Base-by-base conservation (phyloP, 148 eudicot genomes). In the Tetragonia tetragonoides region DNA sequence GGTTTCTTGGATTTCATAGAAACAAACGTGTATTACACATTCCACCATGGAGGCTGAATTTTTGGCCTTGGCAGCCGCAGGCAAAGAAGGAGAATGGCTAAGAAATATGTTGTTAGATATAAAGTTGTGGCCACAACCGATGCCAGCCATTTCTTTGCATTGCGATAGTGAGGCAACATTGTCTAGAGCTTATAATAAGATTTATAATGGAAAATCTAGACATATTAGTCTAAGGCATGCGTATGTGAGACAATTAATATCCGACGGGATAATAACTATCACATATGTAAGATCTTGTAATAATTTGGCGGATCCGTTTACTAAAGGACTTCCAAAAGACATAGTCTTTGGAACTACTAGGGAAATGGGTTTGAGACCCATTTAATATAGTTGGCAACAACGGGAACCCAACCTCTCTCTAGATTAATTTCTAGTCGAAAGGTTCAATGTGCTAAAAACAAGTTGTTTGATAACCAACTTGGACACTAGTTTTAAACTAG, bases 191-290 rank as follows among this genome's bases (percentile, higher is more conserved):
- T 28, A 28, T 28, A 28, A 28, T 28, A 28, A 28, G 34, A 28
- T 28, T 28, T 28, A 28, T 28, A 28, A 28, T 28, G 34, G 34
- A 28, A 28, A 28, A 28, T 28, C 34, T 75, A 73, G 65, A 74
- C 77, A 79, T 60, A 80, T 80, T 11, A 70, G 82, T n/a, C 7
- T 74, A 14, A 67, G 78, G 21, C 75, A 80, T 67, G 78, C 54
- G 0, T 74, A 74, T 74, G 73, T 56, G 12, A 67, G 73, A 74
- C 69, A 74, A 34, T 60, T 74, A 4, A 67, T 57, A 57, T 65
- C 39, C 0, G 69, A 74, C 14, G 82, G 74, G 47, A 66, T 80
- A 11, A 68, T 80, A 42, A 74, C 57, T 66, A 14, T 68, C 40
- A 34, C 68, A 17, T 80, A 66, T 80, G 78, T 74, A 12, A 24